Percentiles rank a stretch among this genome's conserved stretches.
These are phyloP conservation scores for Aurantiochytrium sp. DNA, from an alignment of 108 stramenopile genomes.

Conservation along the genomic window DNA sequence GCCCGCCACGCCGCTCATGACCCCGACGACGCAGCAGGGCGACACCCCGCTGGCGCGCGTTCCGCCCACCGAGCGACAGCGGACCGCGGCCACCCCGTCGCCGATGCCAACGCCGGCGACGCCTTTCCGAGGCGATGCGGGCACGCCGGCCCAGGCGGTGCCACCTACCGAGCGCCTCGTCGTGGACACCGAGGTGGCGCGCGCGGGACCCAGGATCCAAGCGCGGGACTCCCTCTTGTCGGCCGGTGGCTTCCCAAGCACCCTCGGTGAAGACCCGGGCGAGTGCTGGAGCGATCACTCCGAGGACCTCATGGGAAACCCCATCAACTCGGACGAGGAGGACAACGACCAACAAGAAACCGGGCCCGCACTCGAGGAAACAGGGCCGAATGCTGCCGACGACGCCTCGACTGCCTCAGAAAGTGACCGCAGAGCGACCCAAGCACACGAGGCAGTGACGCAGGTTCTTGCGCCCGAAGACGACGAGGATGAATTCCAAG, in stretches of 20 bases:
- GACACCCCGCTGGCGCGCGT: not conserved
- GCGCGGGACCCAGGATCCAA: not conserved
- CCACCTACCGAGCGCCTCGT: not conserved
- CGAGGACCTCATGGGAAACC: not conserved
- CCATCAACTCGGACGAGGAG: not conserved
- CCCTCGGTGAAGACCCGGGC: not conserved
- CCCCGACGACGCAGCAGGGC: not conserved
- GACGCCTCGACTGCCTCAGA: not conserved
- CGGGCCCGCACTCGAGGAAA: no score
- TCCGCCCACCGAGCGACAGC: not conserved
- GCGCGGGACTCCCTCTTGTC: not conserved
- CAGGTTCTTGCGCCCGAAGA: no score
- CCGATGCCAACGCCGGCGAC: not conserved
- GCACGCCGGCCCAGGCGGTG: not conserved
- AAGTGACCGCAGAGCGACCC: not conserved
- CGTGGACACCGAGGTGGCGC: not conserved
- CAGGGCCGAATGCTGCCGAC: not conserved
- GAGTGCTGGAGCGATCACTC: not conserved
- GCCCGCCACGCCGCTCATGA: not conserved
- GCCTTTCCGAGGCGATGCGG: not conserved
- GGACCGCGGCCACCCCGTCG: not conserved
- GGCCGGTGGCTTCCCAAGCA: not conserved
- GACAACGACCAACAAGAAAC: not conserved
- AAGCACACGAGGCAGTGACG: not conserved
- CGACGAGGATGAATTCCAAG: no score